Evolutionary conservation across 768 basidiomycete species (phyloP).

Genomic region (Boletales sp.): DNA sequence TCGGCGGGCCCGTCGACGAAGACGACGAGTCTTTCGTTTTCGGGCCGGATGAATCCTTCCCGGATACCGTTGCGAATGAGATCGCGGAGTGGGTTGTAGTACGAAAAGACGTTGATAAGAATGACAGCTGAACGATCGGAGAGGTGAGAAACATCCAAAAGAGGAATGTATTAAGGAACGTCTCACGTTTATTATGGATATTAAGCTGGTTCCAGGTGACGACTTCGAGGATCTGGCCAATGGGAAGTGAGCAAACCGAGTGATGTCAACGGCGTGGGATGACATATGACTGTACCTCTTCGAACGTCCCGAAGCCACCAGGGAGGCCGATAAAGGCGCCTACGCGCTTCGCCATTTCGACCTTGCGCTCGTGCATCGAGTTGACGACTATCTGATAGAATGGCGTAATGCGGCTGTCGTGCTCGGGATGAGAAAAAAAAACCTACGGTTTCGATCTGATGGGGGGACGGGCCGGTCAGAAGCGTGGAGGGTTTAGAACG

Average conservation of each 20-base stretch:
- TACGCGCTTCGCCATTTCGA: constrained; percentile 81
- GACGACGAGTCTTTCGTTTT: constrained; percentile 57
- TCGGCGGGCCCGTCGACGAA: constrained; percentile 74
- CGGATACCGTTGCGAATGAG: constrained; percentile 65
- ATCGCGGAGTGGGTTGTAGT: constrained; percentile 77
- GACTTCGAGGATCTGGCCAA: constrained; percentile 74
- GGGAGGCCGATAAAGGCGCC: constrained; percentile 86
- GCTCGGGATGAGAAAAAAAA: background rate
- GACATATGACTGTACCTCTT: constrained; percentile 53
- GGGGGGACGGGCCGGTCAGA: constrained; percentile 10
- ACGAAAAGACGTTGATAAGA: constrained; percentile 80
- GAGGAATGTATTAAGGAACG: constrained; percentile 3
- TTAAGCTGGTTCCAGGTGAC: constrained; percentile 93
- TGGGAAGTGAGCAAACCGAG: background rate
- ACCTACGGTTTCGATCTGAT: constrained; percentile 33
- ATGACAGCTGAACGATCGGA: constrained; percentile 58
- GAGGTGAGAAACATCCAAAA: background rate
- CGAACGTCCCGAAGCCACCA: constrained; percentile 93
- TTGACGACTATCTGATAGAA: constrained; percentile 59
- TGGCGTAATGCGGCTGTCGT: background rate
- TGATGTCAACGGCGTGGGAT: no score
- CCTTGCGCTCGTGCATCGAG: constrained; percentile 88
- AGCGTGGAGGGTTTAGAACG: background rate
- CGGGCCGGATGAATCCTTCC: constrained; percentile 69
- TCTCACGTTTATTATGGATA: constrained; percentile 78